A percentile compares a stretch with the other conserved stretches of the same genome.
Evolutionary conservation across 805 yeast genomes (phyloP).

Genomic region (Kodamaea sagamina): DNA sequence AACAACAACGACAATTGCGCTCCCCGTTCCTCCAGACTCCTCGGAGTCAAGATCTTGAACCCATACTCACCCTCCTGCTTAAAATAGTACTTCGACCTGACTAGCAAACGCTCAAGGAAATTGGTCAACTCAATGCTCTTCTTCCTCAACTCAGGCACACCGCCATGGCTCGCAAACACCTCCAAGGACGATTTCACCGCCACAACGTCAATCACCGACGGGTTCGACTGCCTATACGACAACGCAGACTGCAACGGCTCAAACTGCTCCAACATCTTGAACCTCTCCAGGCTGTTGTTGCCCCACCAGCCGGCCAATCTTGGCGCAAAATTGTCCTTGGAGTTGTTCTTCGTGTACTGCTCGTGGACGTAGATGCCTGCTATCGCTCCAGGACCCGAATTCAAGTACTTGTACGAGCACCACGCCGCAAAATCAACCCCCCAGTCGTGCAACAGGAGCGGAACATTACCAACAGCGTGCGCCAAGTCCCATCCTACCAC

Average conservation of each 20-base stretch:
- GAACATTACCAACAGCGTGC: conserved; percentile 90
- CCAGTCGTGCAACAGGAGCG: conserved; percentile 80
- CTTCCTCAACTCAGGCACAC: conserved; percentile 55
- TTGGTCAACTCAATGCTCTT: conserved; percentile 61
- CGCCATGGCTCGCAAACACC: conserved; percentile 60
- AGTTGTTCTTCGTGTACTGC: conserved; percentile 36
- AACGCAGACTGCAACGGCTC: conserved; percentile 84
- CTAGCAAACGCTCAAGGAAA: conserved; percentile 53
- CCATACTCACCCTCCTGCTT: conserved; percentile 32
- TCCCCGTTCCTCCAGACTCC: conserved; percentile 59
- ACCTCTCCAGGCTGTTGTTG: conserved; percentile 66
- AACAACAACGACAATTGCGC: conserved; percentile 81
- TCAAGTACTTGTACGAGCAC: conserved; percentile 91
- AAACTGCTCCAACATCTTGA: conserved; percentile 75
- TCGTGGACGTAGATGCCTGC: conserved; percentile 84
- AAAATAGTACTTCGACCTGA: conserved; percentile 48
- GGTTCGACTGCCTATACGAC: conserved; percentile 88
- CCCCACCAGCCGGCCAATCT: conserved; percentile 99
- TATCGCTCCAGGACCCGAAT: conserved; percentile 92
- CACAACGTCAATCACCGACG: conserved; percentile 83
- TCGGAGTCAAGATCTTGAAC: conserved; percentile 77
- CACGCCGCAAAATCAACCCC: conserved; percentile 90
- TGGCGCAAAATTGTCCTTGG: conserved; percentile 46
- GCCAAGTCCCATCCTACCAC: conserved; percentile 94
- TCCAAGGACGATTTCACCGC: conserved; percentile 68